phyloP scores from a whole-genome alignment of 306 rosid genomes.

The Morella rubra region DNA sequence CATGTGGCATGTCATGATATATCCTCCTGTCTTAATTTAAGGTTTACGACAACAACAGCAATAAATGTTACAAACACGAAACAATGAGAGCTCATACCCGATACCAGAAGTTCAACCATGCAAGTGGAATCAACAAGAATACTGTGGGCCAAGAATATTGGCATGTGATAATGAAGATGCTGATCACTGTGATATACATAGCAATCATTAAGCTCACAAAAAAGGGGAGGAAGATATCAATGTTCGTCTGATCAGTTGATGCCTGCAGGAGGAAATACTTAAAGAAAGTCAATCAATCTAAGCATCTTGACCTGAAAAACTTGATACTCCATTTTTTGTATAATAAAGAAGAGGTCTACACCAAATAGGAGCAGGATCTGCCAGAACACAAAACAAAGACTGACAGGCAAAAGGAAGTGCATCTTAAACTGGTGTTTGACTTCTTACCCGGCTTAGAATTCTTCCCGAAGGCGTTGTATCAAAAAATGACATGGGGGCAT shows the following conservation, averaged over 20 bases:
- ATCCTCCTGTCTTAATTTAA: not conserved
- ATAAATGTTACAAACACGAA: not conserved
- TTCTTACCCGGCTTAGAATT: slow-evolving; percentile 85
- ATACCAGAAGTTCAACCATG: slow-evolving; percentile 89
- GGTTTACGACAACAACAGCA: not conserved
- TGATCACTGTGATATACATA: slow-evolving; percentile 70
- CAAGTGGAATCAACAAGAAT: slow-evolving; percentile 79
- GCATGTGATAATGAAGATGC: slow-evolving; percentile 66
- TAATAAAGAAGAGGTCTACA: not conserved
- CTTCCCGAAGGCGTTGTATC: slow-evolving; percentile 98
- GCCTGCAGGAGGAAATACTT: slow-evolving; percentile 47
- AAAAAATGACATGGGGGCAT: slow-evolving; percentile 96
- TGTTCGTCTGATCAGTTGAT: slow-evolving; percentile 89
- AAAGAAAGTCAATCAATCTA: slow-evolving; percentile 4
- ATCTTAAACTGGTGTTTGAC: not conserved
- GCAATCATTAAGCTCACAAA: slow-evolving; percentile 48
- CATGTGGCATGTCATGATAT: slow-evolving; percentile 1
- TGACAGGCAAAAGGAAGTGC: not conserved
- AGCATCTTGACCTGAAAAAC: not conserved
- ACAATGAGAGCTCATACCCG: slow-evolving; percentile 58
- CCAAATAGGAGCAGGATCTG: not conserved
- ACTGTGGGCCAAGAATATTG: slow-evolving; percentile 96
- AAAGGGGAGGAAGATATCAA: slow-evolving; percentile 74
- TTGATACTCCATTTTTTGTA: no score
- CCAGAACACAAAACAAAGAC: not conserved